These are phyloP conservation scores for Saturnispora besseyi DNA, from an alignment of 805 yeast genomes.

Conservation along the genomic window DNA sequence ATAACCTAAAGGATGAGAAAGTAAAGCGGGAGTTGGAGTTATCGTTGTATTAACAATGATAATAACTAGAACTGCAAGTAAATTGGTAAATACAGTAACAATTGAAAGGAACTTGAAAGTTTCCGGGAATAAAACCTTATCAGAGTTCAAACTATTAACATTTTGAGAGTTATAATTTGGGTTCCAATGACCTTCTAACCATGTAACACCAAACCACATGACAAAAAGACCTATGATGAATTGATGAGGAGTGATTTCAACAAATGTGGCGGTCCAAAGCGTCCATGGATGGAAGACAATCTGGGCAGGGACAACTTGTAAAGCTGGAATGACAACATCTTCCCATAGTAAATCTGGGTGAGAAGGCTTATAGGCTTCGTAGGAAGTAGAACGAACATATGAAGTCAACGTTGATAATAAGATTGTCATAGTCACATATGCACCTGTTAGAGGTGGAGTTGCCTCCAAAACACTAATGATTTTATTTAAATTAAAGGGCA, in stretches of 20 bases:
- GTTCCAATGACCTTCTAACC: conserved; percentile 44
- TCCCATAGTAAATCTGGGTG: conserved; percentile 26
- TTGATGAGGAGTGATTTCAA: conserved; percentile 44
- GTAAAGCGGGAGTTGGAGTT: conserved; percentile 27
- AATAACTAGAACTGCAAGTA: conserved; percentile 34
- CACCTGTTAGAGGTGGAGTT: conserved; percentile 27
- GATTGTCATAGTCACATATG: conserved; percentile 33
- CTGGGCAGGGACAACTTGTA: conserved; percentile 57
- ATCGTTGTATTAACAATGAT: conserved; percentile 26
- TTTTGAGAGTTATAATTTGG: conserved; percentile 8
- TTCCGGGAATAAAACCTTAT: conserved; percentile 26
- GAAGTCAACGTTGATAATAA: conserved; percentile 34
- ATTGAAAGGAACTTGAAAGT: conserved; percentile 42
- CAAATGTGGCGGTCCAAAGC: conserved; percentile 50
- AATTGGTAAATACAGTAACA: conserved; percentile 49
- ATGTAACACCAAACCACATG: conserved; percentile 34
- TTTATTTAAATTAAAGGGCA: background rate
- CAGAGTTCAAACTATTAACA: background rate
- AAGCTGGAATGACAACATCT: conserved; percentile 37
- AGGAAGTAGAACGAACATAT: conserved; percentile 33
- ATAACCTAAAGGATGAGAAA: conserved; percentile 41
- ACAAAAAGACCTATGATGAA: conserved; percentile 33
- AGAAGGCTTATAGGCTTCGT: conserved; percentile 16
- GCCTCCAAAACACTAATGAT: background rate
- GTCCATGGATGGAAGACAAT: conserved; percentile 58